Base-by-base conservation (phyloP, 371 early-diverging fungal genomes). In the Circinella umbellata region DNA sequence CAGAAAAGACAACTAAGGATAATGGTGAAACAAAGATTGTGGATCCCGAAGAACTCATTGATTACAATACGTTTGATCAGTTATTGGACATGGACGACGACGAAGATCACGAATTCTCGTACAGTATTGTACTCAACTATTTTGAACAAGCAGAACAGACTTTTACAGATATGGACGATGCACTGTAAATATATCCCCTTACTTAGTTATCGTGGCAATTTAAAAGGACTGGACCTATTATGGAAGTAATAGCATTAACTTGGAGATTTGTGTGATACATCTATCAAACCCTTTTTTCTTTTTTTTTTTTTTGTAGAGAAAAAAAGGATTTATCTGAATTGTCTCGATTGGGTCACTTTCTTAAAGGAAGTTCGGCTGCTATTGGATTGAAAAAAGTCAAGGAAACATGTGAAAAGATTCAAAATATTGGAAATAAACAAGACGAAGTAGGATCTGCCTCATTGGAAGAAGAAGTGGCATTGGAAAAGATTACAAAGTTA, bases 331-430 rank as follows among this genome's bases (percentile, higher is more conserved):
- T 96, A 14, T 67, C 74, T 0, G 83, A 87, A 70, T 81, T 96
- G 14, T 93, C 94, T 27, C 81, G 90, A 61, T 85, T 94, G 54
- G 97, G 96, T 4, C 97, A 97, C 70, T 97, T 94, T 72, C 81
- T 96, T 55, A 97, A 97, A 74, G 97, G 97, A n/a, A 92, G 93
- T 64, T 95, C 96, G n/a, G 95, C 95, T 11, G 92, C 95, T 8
- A 86, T 97, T 61, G 97, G 97, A 10, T 79, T 97, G 60, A 89
- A 78, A 65, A 92, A 91, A 77, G 92, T 97, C 63, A 90, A 90
- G 71, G 90, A 85, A 60, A 88, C 90, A 37, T 96, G 95, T 73
- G 96, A 95, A 78, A 87, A 91, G 69, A 92, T 97, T 55, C 95
- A 97, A 75, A 89, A 94, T 73, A 86, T 88, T 73, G 96, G 95